These are phyloP conservation scores for Capsicum chinense DNA, from an alignment of 257 asterid species.

Conservation along the genomic window DNA sequence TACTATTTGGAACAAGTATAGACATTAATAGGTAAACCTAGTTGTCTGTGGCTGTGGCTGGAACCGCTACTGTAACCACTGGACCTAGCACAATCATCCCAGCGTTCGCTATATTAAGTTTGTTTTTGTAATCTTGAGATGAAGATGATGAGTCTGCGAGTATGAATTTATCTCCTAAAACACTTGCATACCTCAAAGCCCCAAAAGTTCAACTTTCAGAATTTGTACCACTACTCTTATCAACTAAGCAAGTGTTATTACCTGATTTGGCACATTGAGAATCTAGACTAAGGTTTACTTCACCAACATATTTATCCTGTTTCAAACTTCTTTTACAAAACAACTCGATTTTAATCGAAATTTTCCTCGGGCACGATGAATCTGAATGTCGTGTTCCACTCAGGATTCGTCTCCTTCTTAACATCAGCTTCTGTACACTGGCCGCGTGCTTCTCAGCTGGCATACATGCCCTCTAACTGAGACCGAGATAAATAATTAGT, in stretches of 20 bases:
- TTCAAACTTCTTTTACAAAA: not conserved
- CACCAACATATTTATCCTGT: not conserved
- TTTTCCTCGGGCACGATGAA: not conserved
- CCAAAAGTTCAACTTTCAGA: not conserved
- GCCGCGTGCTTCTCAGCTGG: too few species aligned
- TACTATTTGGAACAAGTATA: too few species aligned
- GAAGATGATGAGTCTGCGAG: not conserved
- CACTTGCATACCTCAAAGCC: not conserved
- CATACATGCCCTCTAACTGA: too few species aligned
- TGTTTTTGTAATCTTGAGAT: too few species aligned
- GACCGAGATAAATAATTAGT: too few species aligned
- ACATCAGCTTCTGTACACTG: not conserved
- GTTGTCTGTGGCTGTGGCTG: too few species aligned
- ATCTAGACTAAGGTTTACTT: not conserved
- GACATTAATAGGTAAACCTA: too few species aligned
- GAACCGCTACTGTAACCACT: too few species aligned
- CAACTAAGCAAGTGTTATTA: too few species aligned
- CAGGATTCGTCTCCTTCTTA: not conserved
- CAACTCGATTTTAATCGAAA: not conserved
- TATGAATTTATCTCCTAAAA: not conserved
- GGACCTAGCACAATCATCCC: too few species aligned
- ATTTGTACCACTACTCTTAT: not conserved
- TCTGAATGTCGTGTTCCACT: not conserved
- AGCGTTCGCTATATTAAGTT: too few species aligned
- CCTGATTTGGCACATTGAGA: not conserved